Conservation (phyloP, 1,139 yeast species). For the Geotrichum candidum region DNA sequence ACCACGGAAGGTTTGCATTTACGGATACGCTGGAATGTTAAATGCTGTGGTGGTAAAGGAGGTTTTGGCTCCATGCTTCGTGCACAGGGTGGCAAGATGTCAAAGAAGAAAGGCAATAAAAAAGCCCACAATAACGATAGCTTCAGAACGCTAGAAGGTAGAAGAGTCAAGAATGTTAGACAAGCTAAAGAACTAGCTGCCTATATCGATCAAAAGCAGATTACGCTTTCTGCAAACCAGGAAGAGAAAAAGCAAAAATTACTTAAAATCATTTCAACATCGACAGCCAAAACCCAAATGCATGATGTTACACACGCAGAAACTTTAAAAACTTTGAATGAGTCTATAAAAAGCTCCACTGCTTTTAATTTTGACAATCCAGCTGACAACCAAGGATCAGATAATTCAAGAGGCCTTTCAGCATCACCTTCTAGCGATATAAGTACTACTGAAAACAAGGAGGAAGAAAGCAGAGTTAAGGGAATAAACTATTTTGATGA, state of each 20-base stretch:
- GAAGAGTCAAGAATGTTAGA: conserved; percentile 34
- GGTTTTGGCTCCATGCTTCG: conserved; percentile 45
- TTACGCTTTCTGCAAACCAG: background rate
- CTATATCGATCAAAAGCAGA: conserved; percentile 8
- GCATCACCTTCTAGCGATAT: background rate
- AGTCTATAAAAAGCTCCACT: conserved; percentile 3
- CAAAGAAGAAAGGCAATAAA: conserved; percentile 25
- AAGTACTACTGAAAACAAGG: background rate
- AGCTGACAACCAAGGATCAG: background rate
- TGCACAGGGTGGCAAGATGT: conserved; percentile 39
- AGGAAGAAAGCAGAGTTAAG: background rate
- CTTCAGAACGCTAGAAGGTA: conserved; percentile 39
- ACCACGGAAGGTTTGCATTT: background rate
- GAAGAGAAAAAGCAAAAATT: conserved; percentile 6
- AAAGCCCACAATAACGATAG: conserved; percentile 31
- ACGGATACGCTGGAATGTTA: conserved; percentile 14
- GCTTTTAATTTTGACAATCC: background rate
- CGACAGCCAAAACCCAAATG: background rate
- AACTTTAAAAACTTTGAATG: conserved; percentile 6
- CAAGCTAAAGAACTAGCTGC: conserved; percentile 30
- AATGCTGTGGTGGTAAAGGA: conserved; percentile 44
- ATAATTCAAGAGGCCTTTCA: background rate
- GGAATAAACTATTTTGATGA: background rate
- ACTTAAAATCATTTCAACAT: background rate
- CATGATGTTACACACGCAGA: conserved; percentile 5